These are phyloP conservation scores for Geosmithia putterillii DNA, from an alignment of 2,329 filamentous ascomycete genomes.

Conservation along the genomic window DNA sequence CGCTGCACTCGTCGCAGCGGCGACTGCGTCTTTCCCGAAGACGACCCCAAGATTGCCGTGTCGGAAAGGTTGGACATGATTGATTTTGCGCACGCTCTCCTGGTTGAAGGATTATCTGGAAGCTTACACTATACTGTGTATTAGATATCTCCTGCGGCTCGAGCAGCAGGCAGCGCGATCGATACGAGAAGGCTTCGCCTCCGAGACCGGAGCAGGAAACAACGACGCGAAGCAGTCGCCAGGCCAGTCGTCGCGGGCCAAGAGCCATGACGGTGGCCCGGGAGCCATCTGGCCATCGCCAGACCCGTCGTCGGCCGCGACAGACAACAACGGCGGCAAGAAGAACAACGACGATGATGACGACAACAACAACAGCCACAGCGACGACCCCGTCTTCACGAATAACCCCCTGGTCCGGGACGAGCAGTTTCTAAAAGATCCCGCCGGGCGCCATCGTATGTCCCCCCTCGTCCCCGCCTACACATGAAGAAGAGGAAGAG, in stretches of 20 bases:
- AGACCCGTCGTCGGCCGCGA: background rate
- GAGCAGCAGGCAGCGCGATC: background rate
- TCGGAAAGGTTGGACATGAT: conserved; percentile 1
- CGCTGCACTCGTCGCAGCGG: conserved; percentile 1
- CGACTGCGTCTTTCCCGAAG: background rate
- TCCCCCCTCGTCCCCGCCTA: no score
- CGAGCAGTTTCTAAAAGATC: conserved; percentile 1
- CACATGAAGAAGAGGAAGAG: no score
- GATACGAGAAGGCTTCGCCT: background rate
- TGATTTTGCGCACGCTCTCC: background rate
- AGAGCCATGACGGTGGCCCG: background rate
- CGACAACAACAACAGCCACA: background rate
- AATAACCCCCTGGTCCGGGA: conserved; percentile 1
- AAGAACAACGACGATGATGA: no score
- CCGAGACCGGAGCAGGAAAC: background rate
- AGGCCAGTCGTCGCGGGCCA: background rate
- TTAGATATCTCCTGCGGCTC: background rate
- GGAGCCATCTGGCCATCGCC: background rate
- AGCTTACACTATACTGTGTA: background rate
- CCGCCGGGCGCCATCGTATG: conserved; percentile 1
- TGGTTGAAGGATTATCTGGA: background rate
- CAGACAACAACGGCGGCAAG: no score
- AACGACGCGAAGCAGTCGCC: background rate
- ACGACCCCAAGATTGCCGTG: conserved; percentile 2
- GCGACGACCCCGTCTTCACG: background rate